These are phyloP conservation scores for Westerdykella ornata DNA, from an alignment of 2,329 filamentous ascomycete genomes.

Conservation along the genomic window DNA sequence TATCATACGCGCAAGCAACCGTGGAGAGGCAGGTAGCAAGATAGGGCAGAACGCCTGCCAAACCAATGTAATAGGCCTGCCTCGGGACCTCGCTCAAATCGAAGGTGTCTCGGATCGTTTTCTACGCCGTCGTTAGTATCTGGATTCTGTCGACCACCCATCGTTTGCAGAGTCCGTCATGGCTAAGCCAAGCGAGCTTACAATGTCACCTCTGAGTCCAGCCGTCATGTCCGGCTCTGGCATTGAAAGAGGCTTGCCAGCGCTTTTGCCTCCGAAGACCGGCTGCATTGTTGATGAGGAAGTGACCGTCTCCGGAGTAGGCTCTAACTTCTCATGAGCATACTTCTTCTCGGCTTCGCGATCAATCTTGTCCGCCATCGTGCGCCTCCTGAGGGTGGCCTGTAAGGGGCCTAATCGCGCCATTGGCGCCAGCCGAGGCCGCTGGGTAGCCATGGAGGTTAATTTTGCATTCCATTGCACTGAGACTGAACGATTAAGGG, in stretches of 20 bases:
- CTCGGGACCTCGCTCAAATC: slow-evolving; percentile 41
- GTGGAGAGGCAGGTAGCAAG: slow-evolving; percentile 77
- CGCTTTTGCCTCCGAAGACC: slow-evolving; percentile 36
- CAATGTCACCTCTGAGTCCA: slow-evolving; percentile 37
- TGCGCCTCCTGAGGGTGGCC: slow-evolving; percentile 30
- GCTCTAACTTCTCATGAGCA: slow-evolving; percentile 50
- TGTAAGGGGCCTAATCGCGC: slow-evolving; percentile 31
- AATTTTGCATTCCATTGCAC: slow-evolving; percentile 40
- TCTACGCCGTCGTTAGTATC: slow-evolving; percentile 20
- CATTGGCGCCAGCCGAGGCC: slow-evolving; percentile 29
- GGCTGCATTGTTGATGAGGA: slow-evolving; percentile 47
- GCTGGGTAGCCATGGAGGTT: slow-evolving; percentile 34
- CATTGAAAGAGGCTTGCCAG: slow-evolving; percentile 21
- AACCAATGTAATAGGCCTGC: slow-evolving; percentile 45
- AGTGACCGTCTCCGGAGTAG: slow-evolving; percentile 56
- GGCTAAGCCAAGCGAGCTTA: slow-evolving; percentile 9
- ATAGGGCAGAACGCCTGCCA: slow-evolving; percentile 56
- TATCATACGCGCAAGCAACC: slow-evolving; percentile 73
- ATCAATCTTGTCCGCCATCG: slow-evolving; percentile 45
- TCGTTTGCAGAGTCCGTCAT: too few relatives aligned
- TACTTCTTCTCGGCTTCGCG: slow-evolving; percentile 51
- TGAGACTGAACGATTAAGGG: slow-evolving; percentile 15
- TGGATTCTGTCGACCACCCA: too few relatives aligned
- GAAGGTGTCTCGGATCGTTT: slow-evolving; percentile 46
- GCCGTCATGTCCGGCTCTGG: slow-evolving; percentile 44